A percentile compares a stretch with the other conserved stretches of the same genome.
Evolutionary conservation across 208 protist species (phyloP).

Genomic region (Blastocrithidia nonstop): DNA sequence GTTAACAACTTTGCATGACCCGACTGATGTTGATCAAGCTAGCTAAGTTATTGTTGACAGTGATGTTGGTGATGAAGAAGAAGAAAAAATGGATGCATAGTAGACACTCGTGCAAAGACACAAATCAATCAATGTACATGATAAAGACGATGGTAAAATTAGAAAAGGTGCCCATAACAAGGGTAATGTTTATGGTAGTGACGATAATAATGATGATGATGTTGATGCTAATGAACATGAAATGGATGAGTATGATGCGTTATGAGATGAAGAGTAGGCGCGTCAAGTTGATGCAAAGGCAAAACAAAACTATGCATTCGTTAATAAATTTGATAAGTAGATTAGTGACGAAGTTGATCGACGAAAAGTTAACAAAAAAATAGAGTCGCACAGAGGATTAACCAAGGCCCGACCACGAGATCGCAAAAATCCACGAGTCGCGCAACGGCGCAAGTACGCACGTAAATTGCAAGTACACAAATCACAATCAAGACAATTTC

Average conservation of each 20-base stretch:
- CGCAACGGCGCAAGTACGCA: constrained; percentile 81
- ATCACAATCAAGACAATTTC: constrained; percentile 49
- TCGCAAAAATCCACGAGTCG: constrained; percentile 77
- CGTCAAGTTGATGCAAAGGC: constrained; percentile 11
- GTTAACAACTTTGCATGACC: too few relatives aligned
- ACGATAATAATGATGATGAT: constrained; percentile 9
- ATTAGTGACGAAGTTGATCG: constrained; percentile 41
- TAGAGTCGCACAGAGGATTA: constrained; percentile 79
- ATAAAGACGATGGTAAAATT: too few relatives aligned
- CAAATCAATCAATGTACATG: too few relatives aligned
- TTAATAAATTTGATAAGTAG: constrained; percentile 45
- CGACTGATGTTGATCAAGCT: too few relatives aligned
- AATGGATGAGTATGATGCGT: constrained; percentile 43
- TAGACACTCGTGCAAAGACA: too few relatives aligned
- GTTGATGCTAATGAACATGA: constrained; percentile 29
- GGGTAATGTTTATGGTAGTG: constrained; percentile 6
- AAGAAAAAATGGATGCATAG: too few relatives aligned
- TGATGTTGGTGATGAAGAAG: too few relatives aligned
- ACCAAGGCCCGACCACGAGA: constrained; percentile 80
- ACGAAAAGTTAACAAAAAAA: constrained; percentile 69
- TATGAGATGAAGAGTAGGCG: constrained; percentile 45
- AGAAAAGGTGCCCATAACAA: too few relatives aligned
- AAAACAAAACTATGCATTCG: constrained; percentile 26
- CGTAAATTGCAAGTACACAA: constrained; percentile 73
- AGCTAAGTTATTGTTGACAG: too few relatives aligned